Percentiles rank a stretch among this genome's conserved stretches.
Evolutionary conservation across 169 alveolate species (phyloP).

Genomic region (Plasmodium fragile): DNA sequence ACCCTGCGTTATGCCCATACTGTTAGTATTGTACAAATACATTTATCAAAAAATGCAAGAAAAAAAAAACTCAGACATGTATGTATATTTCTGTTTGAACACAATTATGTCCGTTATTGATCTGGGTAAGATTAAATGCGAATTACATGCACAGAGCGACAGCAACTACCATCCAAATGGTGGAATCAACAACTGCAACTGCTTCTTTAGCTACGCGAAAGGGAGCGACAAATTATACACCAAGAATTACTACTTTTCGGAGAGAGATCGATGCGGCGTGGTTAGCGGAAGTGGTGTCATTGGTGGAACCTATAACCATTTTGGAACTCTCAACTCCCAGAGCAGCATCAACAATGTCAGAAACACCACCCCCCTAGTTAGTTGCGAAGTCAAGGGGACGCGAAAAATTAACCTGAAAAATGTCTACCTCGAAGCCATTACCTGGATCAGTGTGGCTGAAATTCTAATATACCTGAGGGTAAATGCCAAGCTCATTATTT

Average conservation of each 20-base stretch:
- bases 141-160: constrained; percentile 20
- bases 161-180: neutral
- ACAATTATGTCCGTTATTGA: constrained; percentile 30
- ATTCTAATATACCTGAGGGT: constrained; percentile 57
- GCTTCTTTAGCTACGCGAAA: constrained; percentile 38
- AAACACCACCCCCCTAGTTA: neutral
- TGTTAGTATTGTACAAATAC: constrained; percentile 41
- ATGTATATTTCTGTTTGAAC: constrained; percentile 38
- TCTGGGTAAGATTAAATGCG: constrained; percentile 56
- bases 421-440: constrained; percentile 37
- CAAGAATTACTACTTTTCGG: constrained; percentile 5
- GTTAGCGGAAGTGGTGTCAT: neutral
- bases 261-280: neutral
- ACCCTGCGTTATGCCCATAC: constrained; percentile 60
- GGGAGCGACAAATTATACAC: neutral
- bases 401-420: constrained; percentile 32
- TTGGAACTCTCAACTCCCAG: neutral
- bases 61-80: constrained; percentile 33
- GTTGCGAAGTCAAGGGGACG: neutral
- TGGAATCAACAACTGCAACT: neutral
- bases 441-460: constrained; percentile 58
- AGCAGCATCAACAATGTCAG: neutral
- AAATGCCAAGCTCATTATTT: constrained; percentile 19
- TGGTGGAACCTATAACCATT: neutral
- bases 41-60: constrained; percentile 1